Evolutionary conservation across 805 yeast genomes (phyloP), one percentile per base, ranked within the genome.

Genomic region (Cyberlindnera mrakii): DNA sequence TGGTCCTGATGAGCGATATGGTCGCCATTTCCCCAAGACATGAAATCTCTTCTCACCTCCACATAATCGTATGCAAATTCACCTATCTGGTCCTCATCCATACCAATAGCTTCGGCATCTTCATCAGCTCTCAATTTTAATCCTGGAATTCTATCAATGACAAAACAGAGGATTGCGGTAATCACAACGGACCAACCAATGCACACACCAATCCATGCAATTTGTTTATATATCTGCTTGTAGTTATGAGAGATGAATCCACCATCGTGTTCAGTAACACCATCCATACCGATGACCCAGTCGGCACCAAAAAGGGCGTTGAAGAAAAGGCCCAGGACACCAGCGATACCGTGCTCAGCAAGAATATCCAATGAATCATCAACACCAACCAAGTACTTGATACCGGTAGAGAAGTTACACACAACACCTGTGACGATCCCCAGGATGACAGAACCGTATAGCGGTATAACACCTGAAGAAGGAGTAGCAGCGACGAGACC

Each of bases 271-370:
- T 73, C 84, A 6, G 95, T 82, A 37, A 72, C 76, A 19, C 95
- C 95, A 60, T 91, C 98, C 63, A 88, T 82, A 14, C 96, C 96
- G 49, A 91, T 77, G 42, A 93, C 95, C 63, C 87, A 84, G 43
- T 84, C 77, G 6, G 90, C 86, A 14, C 86, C 97, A 59, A 93
- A 90, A 1, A 91, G 59, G 0, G 86, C 96, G 59, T 88, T 89
- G 68, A 88, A 89, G n/a, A 91, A 45, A 38, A 90, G 71, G 0
- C 99, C 98, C 37, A 91, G 74, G 37, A 90, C 74, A 29, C 99
- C 99, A 0, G 97, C 98, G 54, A 91, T 74, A 39, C 96, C 98
- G 81, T 91, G 99, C 78, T 91, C 98, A n/a, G 98, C 98, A 61
- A 91, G 74, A 40, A 89, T 80, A 82, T 93, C 98, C 54, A 93